Conservation (phyloP, 805 yeast species). For the Spathaspora girioi region DNA sequence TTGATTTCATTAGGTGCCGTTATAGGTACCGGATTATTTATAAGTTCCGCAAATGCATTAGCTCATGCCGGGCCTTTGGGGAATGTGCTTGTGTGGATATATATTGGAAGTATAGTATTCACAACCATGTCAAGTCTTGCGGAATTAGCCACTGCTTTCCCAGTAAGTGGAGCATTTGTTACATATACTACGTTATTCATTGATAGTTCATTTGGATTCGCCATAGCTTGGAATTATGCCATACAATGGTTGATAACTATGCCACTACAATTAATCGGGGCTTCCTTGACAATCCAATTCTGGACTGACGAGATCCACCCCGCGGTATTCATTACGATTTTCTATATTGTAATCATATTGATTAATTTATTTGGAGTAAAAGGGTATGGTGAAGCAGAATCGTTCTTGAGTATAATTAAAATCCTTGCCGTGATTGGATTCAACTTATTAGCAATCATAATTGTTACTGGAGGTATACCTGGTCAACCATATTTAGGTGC, state of each 20-base stretch:
- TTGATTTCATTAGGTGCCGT: conserved; percentile 85
- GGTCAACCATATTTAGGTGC: conserved; percentile 58
- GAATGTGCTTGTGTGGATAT: conserved; percentile 51
- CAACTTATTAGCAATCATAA: conserved; percentile 50
- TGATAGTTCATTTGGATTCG: conserved; percentile 61
- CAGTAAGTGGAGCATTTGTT: conserved; percentile 63
- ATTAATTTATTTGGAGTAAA: conserved; percentile 60
- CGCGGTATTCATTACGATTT: conserved; percentile 55
- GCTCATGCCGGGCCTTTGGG: conserved; percentile 70
- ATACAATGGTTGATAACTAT: conserved; percentile 34
- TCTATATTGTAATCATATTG: conserved; percentile 45
- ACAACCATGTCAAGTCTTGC: conserved; percentile 56
- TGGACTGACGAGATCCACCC: conserved; percentile 35
- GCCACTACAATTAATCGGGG: conserved; percentile 36
- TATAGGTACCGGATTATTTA: conserved; percentile 80
- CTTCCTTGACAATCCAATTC: conserved; percentile 28
- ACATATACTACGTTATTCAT: conserved; percentile 57
- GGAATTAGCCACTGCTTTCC: conserved; percentile 59
- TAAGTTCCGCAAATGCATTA: conserved; percentile 66
- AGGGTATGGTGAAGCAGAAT: conserved; percentile 72
- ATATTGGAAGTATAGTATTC: conserved; percentile 53
- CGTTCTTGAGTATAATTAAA: conserved; percentile 50
- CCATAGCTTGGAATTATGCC: conserved; percentile 50
- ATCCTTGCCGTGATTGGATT: conserved; percentile 58
- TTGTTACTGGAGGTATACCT: conserved; percentile 59